These are phyloP conservation scores for Pythium brassicae DNA, from an alignment of 352 stramenopile genomes.

Conservation along the genomic window DNA sequence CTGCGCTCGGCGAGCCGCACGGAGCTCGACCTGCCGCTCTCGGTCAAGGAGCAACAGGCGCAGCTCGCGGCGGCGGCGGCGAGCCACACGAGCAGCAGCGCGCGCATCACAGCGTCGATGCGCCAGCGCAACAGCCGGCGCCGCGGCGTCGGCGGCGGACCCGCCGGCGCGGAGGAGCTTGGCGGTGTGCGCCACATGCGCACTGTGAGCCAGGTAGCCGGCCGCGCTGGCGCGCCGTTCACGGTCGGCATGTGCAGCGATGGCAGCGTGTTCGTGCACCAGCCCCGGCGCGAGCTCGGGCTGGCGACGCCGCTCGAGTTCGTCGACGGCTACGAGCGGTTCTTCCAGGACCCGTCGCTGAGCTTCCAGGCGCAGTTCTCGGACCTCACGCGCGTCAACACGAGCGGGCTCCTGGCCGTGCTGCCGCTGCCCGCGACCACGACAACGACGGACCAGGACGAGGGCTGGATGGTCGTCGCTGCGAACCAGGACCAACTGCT, in stretches of 20 bases:
- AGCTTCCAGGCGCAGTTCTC: conserved; percentile 74
- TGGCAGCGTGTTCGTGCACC: conserved; percentile 76
- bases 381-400: conserved; percentile 73
- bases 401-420: conserved; percentile 56
- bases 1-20: conserved; percentile 48
- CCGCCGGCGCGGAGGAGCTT: conserved; percentile 27
- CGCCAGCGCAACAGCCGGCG: conserved; percentile 46
- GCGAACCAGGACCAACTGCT: conserved; percentile 71
- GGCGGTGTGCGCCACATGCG: conserved; percentile 62
- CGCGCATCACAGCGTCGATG: conserved; percentile 26
- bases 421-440: conserved; percentile 39
- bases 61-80: conserved; percentile 23
- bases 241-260: conserved; percentile 82
- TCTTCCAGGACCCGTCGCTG: conserved; percentile 74
- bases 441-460: conserved; percentile 23
- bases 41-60: conserved; percentile 49
- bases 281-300: conserved; percentile 40
- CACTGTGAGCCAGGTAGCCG: conserved; percentile 63
- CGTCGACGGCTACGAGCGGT: conserved; percentile 77
- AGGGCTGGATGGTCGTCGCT: conserved; percentile 75
- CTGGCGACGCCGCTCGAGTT: conserved; percentile 67
- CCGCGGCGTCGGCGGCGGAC: conserved; percentile 33
- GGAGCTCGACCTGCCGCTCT: conserved; percentile 70
- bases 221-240: conserved; percentile 52
- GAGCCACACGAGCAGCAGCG: conserved; percentile 15